Conservation (phyloP, 225 moss, liverwort and hornwort genomes). For the Neckera pumila region DNA sequence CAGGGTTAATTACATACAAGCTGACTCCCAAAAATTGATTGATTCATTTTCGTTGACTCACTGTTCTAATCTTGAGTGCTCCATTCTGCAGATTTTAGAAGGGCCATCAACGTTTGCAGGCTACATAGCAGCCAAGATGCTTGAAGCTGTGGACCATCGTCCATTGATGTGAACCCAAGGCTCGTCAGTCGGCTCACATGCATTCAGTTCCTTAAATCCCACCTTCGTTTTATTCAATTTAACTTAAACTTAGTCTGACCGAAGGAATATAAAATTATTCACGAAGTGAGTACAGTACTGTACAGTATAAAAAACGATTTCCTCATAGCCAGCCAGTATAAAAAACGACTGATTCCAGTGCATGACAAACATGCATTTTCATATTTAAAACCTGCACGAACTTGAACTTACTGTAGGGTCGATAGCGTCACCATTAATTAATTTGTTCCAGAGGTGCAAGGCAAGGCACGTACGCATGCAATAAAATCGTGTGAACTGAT, state of each 20-base stretch:
- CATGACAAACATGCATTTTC: neutral
- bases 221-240: neutral
- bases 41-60: neutral
- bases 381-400: neutral
- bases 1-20: no score
- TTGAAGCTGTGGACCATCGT: constrained; percentile 59
- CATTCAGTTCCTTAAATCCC: neutral
- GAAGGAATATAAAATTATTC: neutral
- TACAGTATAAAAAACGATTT: neutral
- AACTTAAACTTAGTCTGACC: neutral
- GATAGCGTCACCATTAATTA: neutral
- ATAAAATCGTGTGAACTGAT: neutral
- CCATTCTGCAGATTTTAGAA: constrained; percentile 55
- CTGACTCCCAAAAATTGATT: neutral
- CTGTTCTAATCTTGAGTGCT: neutral
- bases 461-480: neutral
- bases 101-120: constrained; percentile 72
- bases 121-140: constrained; percentile 61
- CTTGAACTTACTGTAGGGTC: neutral
- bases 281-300: neutral
- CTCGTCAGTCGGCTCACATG: neutral
- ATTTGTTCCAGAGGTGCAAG: neutral
- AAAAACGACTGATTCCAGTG: neutral
- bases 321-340: neutral
- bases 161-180: constrained; percentile 8